Base-by-base conservation (phyloP, 306 rosid species). In the Lablab purpureus region DNA sequence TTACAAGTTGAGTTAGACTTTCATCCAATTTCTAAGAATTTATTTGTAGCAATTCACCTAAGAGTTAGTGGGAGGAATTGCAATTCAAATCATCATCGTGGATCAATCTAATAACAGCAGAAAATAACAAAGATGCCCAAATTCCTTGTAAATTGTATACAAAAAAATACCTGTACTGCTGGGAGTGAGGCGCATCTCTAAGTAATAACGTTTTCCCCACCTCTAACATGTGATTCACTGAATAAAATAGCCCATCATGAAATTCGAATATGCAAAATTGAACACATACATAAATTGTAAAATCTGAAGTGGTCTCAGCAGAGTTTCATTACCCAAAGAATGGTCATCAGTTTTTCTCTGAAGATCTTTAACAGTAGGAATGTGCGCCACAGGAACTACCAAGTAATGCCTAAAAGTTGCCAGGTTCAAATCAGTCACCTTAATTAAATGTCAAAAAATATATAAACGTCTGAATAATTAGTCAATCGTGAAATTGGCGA, bases 141-240 rank as follows among this genome's bases (percentile, higher is more conserved):
- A 17, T 7, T 51, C 55, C 15, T 3, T 14, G 34, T 11, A 69
- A 71, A n/a, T 40, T 21, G 52, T 40, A 40, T 40, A 68, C 11
- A 43, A 40, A 4, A 43, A 79, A 71, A 50, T 86, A 92, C 95
- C 92, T 85, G 88, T 84, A 80, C 3, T 74, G 86, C 71, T 67
- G 81, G 81, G 84, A 82, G 55, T 84, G 89, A 68, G 95, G 95
- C 67, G 93, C 97, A 73, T 89, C 93, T 77, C 83, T 84, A n/a
- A 47, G 79, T 70, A 90, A 36, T 67, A 92, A 73, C 80, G 19
- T 86, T 78, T 78, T 86, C 83, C 95, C 95, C 74, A 92, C 95
- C 55, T 87, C 88, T 69, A 89, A 65, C 95, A 90, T 89, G 87
- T 90, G 97, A 84, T 10, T 87, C 64, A 88, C 97, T 92, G 85